Evolutionary conservation across 345 rosid species (phyloP).

Genomic region (Adansonia digitata): DNA sequence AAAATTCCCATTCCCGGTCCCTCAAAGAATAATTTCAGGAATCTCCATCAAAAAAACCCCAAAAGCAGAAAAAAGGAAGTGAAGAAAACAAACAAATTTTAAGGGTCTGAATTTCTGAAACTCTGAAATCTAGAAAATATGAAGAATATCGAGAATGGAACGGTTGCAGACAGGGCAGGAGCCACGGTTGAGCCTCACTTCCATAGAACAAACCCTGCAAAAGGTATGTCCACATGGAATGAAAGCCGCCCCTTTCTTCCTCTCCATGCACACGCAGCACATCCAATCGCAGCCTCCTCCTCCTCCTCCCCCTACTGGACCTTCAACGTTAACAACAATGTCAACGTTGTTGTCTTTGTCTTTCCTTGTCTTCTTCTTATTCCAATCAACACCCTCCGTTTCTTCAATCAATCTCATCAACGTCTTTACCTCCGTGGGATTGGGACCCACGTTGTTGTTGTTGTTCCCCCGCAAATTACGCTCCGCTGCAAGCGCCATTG

Average conservation of each 20-base stretch:
- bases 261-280: constrained; percentile 98
- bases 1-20: too few relatives aligned
- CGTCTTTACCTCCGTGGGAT: constrained; percentile 33
- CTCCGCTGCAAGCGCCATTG: constrained; percentile 78
- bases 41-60: too few relatives aligned
- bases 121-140: constrained; percentile 41
- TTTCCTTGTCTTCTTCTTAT: not conserved
- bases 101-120: too few relatives aligned
- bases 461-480: constrained; percentile 37
- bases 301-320: constrained; percentile 17
- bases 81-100: too few relatives aligned
- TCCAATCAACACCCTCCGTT: constrained; percentile 56
- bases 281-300: constrained; percentile 35
- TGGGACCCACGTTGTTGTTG: constrained; percentile 16
- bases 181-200: constrained; percentile 56
- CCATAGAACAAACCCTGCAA: constrained; percentile 75
- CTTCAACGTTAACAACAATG: not conserved
- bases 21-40: too few relatives aligned
- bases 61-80: too few relatives aligned
- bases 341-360: not conserved
- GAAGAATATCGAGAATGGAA: constrained; percentile 63
- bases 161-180: constrained; percentile 79
- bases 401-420: constrained; percentile 77
- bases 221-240: constrained; percentile 88
- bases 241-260: constrained; percentile 84